A percentile compares a stretch with the other conserved stretches of the same genome.
Evolutionary conservation across 23 red algal genomes (phyloP).

Genomic region (Pyropia haitanensis): DNA sequence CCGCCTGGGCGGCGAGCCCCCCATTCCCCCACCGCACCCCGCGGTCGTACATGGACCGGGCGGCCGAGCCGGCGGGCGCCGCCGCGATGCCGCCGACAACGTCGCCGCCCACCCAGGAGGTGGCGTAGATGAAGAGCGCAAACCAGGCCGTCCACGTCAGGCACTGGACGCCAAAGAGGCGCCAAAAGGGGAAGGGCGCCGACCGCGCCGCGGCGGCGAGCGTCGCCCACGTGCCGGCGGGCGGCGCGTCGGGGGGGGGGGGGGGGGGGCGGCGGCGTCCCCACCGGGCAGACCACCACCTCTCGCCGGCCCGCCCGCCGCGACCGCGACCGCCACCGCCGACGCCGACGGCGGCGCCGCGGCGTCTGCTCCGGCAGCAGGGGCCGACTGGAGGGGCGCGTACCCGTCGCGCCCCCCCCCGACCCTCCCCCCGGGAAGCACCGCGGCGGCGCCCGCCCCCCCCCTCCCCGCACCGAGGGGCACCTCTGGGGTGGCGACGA

Average conservation of each 20-base stretch:
- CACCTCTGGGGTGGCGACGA: constrained; percentile 23
- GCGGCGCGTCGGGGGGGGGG: no score
- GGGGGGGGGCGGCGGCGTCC: not conserved
- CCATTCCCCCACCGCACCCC: constrained; percentile 73
- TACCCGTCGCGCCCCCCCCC: no score
- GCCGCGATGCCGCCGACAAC: constrained; percentile 41
- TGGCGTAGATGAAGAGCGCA: constrained; percentile 64
- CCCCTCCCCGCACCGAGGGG: constrained; percentile 13
- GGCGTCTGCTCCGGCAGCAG: no score
- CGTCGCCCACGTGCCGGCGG: no score
- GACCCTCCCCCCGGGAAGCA: not conserved
- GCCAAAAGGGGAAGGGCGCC: constrained; percentile 61
- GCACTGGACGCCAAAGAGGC: constrained; percentile 66
- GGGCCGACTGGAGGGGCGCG: no score
- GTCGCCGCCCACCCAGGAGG: constrained; percentile 68
- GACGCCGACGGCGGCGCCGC: no score
- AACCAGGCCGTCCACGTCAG: constrained; percentile 80
- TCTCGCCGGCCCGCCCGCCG: no score
- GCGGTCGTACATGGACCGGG: constrained; percentile 30
- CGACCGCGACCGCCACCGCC: no score
- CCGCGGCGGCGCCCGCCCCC: not conserved
- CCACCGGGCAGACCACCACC: no score
- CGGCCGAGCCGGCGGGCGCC: constrained; percentile 10
- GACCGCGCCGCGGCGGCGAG: constrained; percentile 5
- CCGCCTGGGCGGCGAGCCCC: constrained; percentile 46